These are phyloP conservation scores for Hypericum androsaemum DNA, from an alignment of 345 rosid genomes.

Conservation along the genomic window DNA sequence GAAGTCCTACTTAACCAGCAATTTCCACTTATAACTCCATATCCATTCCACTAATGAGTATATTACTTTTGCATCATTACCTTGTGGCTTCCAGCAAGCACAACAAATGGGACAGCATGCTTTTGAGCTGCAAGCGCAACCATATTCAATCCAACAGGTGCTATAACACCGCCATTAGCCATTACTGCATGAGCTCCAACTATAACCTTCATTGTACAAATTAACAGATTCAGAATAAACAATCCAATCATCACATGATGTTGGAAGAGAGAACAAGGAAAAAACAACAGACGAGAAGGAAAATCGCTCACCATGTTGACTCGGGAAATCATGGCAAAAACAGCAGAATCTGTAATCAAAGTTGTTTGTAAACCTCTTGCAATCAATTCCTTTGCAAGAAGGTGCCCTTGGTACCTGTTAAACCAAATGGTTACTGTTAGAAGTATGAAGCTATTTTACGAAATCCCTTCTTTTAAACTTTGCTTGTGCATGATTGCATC, in stretches of 20 bases:
- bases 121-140: constrained; percentile 94
- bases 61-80: constrained; percentile 24
- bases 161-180: constrained; percentile 98
- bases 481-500: background rate
- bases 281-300: background rate
- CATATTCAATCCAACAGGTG: constrained; percentile 97
- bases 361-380: constrained; percentile 91
- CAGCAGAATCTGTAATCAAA: constrained; percentile 89
- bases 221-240: constrained; percentile 13
- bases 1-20: no score
- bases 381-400: constrained; percentile 82
- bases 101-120: constrained; percentile 98
- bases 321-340: constrained; percentile 96
- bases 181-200: constrained; percentile 98
- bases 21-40: no score
- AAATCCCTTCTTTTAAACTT: no score
- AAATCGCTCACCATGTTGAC: constrained; percentile 69
- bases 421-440: no score
- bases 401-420: constrained; percentile 87
- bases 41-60: no score
- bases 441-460: no score
- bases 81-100: constrained; percentile 97
- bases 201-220: constrained; percentile 51
- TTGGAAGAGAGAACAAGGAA: constrained; percentile 1
- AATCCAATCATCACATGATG: constrained; percentile 1